A percentile compares a stretch with the other conserved stretches of the same genome.
These are phyloP conservation scores for Cercophora samala DNA, from an alignment of 495 filamentous ascomycete species.

Conservation along the genomic window DNA sequence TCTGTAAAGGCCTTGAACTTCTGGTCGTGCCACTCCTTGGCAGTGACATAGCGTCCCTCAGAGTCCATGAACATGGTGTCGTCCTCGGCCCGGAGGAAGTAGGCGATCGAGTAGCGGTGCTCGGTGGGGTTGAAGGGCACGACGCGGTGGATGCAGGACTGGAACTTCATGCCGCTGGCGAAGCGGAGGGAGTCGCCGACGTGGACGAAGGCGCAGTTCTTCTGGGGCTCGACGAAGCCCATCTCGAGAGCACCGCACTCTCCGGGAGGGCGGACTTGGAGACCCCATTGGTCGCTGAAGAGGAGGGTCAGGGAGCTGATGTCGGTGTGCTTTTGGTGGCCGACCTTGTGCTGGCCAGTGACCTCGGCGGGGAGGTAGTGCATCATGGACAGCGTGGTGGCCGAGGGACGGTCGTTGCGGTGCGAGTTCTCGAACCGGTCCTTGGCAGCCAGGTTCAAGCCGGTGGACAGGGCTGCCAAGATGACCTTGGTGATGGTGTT, in stretches of 20 bases:
- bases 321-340: slow-evolving; percentile 58
- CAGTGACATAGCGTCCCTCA: slow-evolving; percentile 47
- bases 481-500: slow-evolving; percentile 53
- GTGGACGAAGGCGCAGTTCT: slow-evolving; percentile 52
- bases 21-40: slow-evolving; percentile 55
- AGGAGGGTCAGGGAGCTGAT: slow-evolving; percentile 56
- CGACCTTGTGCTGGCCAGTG: slow-evolving; percentile 41
- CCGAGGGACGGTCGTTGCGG: slow-evolving; percentile 48
- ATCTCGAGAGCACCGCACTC: slow-evolving; percentile 43
- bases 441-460: slow-evolving; percentile 40
- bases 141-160: slow-evolving; percentile 55
- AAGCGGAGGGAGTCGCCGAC: slow-evolving; percentile 58
- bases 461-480: slow-evolving; percentile 48
- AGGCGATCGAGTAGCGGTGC: slow-evolving; percentile 57
- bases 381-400: slow-evolving; percentile 46
- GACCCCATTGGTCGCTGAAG: slow-evolving; percentile 55
- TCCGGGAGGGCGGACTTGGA: slow-evolving; percentile 52
- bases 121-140: slow-evolving; percentile 47
- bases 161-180: slow-evolving; percentile 47
- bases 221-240: slow-evolving; percentile 51
- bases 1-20: slow-evolving; percentile 55
- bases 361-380: slow-evolving; percentile 47
- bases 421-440: slow-evolving; percentile 52
- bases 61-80: slow-evolving; percentile 50
- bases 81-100: slow-evolving; percentile 55